Evolutionary conservation across 768 basidiomycete species (phyloP), one percentile per base, ranked within the genome.

Genomic region (Thelephora ganbajun): DNA sequence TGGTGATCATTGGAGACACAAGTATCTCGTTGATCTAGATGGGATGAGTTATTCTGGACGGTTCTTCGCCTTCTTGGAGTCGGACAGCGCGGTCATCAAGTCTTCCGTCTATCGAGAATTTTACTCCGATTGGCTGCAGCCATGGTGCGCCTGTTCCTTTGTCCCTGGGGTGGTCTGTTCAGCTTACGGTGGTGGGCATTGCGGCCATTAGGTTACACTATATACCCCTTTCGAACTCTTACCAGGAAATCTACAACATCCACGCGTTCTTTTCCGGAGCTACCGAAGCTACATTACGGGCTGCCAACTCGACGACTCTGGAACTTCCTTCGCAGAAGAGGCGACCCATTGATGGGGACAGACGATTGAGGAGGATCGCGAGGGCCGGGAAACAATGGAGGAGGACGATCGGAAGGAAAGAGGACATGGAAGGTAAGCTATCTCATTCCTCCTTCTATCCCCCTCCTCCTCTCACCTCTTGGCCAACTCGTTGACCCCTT

Each of bases 191-290:
- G 26, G 26, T 30, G n/a, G n/a, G n/a, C n/a, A n/a, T n/a, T n/a
- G n/a, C n/a, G n/a, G n/a, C n/a, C n/a, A n/a, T n/a, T n/a, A 90
- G 90, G 93, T 71, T 97, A 20, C 94, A 99, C 65, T 99, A 77
- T 59, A 93, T 99, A 54, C 94, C 94, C 0, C 65, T 99, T 33
- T 91, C 91, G 0, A 71, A 82, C 35, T 72, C 80, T 3, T 97
- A 97, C 63, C 66, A 73, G 41, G 94, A 99, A 64, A 79, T 99
- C 45, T 96, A 98, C 68, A 93, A 97, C 59, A 76, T 97, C 48
- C 78, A 87, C 57, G 76, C 89, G 2, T 99, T 83, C 70, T 98
- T 97, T 69, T 90, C 88, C 0, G 93, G 94, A 0, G 77, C 87
- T 1, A 72, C 87, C 0, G 58, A 69, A 11, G 68, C 80, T 2